phyloP scores from a whole-genome alignment of 202 grass and related monocot genomes.

The Schoenoplectus triqueter region DNA sequence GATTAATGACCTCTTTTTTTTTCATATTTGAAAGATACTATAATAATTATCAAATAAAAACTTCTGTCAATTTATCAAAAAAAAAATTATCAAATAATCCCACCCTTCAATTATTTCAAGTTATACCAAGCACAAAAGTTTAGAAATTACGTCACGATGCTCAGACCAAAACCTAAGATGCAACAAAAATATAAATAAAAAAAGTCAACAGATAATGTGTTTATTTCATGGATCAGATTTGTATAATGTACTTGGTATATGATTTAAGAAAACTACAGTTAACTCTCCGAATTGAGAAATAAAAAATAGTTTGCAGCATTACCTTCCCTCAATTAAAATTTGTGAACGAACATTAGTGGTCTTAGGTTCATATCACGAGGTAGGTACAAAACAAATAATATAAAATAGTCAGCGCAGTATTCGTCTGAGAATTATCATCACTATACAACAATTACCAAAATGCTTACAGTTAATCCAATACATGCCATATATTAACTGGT shows the following conservation, averaged over 20 bases:
- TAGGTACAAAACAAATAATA: conserved; percentile 28
- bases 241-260: neutral
- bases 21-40: neutral
- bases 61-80: too few relatives aligned
- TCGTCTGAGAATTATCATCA: conserved; percentile 9
- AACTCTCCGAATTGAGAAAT: neutral
- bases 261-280: neutral
- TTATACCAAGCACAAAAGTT: neutral
- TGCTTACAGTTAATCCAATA: conserved; percentile 17
- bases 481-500: conserved; percentile 8
- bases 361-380: neutral
- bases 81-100: neutral
- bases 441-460: conserved; percentile 32
- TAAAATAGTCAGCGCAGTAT: conserved; percentile 15
- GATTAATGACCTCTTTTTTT: neutral
- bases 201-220: too few relatives aligned
- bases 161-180: neutral
- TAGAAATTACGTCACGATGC: neutral
- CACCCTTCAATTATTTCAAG: neutral
- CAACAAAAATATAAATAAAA: neutral
- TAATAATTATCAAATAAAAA: neutral
- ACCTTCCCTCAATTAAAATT: neutral
- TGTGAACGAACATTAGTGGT: neutral
- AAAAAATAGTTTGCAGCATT: neutral
- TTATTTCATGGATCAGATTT: neutral